phyloP scores from a whole-genome alignment of 331 rosid species.

The Telfairia occidentalis region DNA sequence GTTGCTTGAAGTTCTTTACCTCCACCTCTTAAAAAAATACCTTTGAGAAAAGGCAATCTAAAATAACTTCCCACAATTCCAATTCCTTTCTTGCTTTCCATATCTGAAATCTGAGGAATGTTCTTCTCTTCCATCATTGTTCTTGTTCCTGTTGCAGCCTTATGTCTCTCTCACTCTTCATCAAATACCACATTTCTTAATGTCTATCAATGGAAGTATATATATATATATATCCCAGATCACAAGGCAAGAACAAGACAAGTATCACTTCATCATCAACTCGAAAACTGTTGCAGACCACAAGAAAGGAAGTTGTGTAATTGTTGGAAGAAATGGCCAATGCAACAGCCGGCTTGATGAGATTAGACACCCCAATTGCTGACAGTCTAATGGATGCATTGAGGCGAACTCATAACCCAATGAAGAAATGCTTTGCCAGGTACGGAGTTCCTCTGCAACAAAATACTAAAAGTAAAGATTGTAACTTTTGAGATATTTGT shows the following conservation, averaged over 20 bases:
- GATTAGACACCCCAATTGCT: slow-evolving; percentile 42
- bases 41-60: neutral
- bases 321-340: slow-evolving; percentile 38
- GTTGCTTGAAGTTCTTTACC: slow-evolving; percentile 42
- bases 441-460: slow-evolving; percentile 11
- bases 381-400: slow-evolving; percentile 69
- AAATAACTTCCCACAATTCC: slow-evolving; percentile 21
- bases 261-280: neutral
- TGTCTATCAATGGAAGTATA: neutral
- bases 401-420: slow-evolving; percentile 48
- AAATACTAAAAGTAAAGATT: neutral
- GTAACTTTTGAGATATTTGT: neutral
- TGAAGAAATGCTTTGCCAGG: slow-evolving; percentile 74
- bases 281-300: slow-evolving; percentile 4
- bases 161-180: neutral
- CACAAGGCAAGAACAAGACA: neutral
- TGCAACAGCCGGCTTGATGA: slow-evolving; percentile 27
- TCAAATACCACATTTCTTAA: neutral
- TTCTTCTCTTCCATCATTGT: slow-evolving; percentile 16
- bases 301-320: neutral
- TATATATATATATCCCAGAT: slow-evolving; percentile 7
- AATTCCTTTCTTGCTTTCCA: slow-evolving; percentile 60
- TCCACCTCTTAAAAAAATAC: slow-evolving; percentile 14
- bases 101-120: slow-evolving; percentile 22
- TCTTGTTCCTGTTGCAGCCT: neutral